phyloP scores from a whole-genome alignment of 1,284 basidiomycete species.

The Pterulicium gracile region DNA sequence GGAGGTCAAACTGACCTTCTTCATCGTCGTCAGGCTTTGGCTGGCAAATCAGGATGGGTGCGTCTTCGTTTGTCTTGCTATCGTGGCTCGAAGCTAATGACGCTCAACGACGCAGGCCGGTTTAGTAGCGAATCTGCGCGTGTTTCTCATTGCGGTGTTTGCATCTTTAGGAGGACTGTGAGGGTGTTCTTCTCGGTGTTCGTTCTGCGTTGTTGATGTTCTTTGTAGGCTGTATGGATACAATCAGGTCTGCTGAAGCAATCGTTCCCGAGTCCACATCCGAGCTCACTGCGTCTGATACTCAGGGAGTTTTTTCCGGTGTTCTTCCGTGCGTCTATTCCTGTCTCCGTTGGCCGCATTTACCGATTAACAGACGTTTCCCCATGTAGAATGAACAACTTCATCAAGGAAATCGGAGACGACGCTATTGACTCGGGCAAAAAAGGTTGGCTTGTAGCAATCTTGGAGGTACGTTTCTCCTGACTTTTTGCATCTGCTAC shows the following conservation, averaged over 20 bases:
- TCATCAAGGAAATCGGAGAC: constrained; percentile 40
- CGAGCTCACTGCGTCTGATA: too few species aligned
- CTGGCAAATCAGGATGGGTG: constrained; percentile 60
- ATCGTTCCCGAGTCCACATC: too few species aligned
- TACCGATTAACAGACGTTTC: constrained; percentile 3
- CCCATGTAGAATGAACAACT: constrained; percentile 40
- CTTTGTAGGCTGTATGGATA: too few species aligned
- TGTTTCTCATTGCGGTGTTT: constrained; percentile 60
- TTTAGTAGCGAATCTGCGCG: constrained; percentile 45
- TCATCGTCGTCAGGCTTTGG: constrained; percentile 38
- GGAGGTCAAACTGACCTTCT: neutral
- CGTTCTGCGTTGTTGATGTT: too few species aligned
- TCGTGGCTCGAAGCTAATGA: constrained; percentile 3
- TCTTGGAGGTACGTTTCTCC: constrained; percentile 34
- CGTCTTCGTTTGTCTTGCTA: constrained; percentile 12
- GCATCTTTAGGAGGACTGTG: constrained; percentile 62
- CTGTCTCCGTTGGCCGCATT: constrained; percentile 1
- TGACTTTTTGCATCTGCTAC: too few species aligned
- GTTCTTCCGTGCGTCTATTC: constrained; percentile 37
- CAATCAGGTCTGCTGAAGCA: constrained; percentile 58
- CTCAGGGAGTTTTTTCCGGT: constrained; percentile 64
- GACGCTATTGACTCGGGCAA: constrained; percentile 37
- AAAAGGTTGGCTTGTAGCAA: constrained; percentile 62
- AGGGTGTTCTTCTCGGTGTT: too few species aligned
- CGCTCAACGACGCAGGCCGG: too few species aligned